These are phyloP conservation scores for Trapa bicornis DNA, from an alignment of 345 rosid genomes.

Conservation along the genomic window DNA sequence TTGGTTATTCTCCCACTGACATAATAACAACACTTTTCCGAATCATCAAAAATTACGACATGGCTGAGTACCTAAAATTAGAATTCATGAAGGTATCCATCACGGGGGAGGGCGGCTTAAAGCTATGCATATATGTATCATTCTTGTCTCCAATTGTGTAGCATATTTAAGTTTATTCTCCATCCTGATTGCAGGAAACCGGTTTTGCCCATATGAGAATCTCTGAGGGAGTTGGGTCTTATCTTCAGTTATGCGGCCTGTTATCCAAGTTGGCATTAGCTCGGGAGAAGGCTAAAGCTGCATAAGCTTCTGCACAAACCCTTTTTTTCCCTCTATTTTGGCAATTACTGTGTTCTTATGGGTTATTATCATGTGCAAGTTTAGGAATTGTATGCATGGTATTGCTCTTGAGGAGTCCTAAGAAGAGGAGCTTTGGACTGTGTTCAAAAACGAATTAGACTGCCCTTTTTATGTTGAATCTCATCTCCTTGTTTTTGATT, in stretches of 20 bases:
- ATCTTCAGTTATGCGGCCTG: constrained; percentile 90
- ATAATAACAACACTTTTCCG: constrained; percentile 91
- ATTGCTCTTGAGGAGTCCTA: neutral
- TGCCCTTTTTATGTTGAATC: no score
- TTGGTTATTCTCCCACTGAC: constrained; percentile 95
- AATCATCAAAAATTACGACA: constrained; percentile 75
- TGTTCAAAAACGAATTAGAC: no score
- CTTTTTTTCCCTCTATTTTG: neutral
- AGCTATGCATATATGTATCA: neutral
- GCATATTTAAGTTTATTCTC: neutral
- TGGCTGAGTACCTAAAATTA: constrained; percentile 85
- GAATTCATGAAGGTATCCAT: constrained; percentile 83
- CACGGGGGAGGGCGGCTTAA: no score
- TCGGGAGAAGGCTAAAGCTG: constrained; percentile 70
- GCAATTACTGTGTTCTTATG: neutral
- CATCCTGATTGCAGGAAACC: constrained; percentile 50
- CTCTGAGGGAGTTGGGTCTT: constrained; percentile 93
- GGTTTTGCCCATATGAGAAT: constrained; percentile 97
- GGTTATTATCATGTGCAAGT: neutral
- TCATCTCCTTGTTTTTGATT: no score
- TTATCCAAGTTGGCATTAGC: constrained; percentile 70
- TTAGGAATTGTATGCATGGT: neutral
- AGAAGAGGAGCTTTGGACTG: no score
- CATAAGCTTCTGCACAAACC: constrained; percentile 10
- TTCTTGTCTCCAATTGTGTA: neutral